Evolutionary conservation across 352 stramenopile genomes (phyloP).

Genomic region (Phytophthora hybrid): DNA sequence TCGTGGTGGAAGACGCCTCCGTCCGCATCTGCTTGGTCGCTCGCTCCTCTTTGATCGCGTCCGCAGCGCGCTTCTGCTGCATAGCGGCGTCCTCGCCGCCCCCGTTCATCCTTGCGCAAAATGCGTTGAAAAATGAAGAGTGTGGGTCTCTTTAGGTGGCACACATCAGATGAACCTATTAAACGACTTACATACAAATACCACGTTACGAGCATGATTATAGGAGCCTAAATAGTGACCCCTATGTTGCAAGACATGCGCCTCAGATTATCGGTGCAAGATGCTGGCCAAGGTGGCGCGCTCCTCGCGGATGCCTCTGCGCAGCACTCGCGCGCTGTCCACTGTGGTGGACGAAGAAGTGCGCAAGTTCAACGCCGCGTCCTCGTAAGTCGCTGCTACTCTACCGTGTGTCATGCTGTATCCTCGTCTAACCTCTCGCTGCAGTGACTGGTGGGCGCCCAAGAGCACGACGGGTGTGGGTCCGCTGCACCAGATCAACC

Average conservation of each 20-base stretch:
- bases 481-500: slow-evolving; percentile 84
- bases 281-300: slow-evolving; percentile 32
- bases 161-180: slow-evolving; percentile 1
- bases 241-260: neutral
- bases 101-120: slow-evolving; percentile 29
- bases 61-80: slow-evolving; percentile 36
- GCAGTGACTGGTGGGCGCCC: slow-evolving; percentile 86
- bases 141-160: slow-evolving; percentile 20
- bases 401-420: neutral
- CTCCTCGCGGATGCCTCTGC: slow-evolving; percentile 9
- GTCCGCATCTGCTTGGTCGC: slow-evolving; percentile 47
- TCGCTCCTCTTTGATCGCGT: slow-evolving; percentile 34
- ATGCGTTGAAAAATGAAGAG: slow-evolving; percentile 12
- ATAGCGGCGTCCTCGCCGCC: slow-evolving; percentile 14
- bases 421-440: neutral
- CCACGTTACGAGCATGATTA: neutral
- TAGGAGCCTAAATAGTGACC: neutral
- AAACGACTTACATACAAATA: neutral
- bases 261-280: slow-evolving; percentile 4
- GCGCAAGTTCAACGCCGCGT: slow-evolving; percentile 81
- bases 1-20: slow-evolving; percentile 13
- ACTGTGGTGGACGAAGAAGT: slow-evolving; percentile 83
- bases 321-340: slow-evolving; percentile 49
- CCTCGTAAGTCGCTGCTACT: slow-evolving; percentile 54
- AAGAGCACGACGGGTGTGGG: slow-evolving; percentile 80